Evolutionary conservation across 257 asterid species (phyloP), one percentile per base, ranked within the genome.

Genomic region (Solanum acaule): DNA sequence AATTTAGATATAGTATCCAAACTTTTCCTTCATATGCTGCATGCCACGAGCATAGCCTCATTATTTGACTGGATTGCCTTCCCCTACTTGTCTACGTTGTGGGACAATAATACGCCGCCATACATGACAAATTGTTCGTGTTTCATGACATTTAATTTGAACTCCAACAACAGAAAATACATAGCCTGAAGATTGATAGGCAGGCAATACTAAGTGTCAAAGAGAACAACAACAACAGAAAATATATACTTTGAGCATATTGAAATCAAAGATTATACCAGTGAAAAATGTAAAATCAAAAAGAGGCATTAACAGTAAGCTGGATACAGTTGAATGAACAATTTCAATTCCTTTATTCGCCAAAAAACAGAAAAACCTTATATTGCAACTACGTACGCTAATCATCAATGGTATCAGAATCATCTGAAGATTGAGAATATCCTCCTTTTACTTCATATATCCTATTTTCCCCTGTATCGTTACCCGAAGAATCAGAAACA

Each of bases 1-100:
- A 96, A 98, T 93, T 96, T 92, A 6, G 98, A 93, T 75, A 95
- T 63, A 27, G 98, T 86, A 82, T 93, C 97, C 87, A 96, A 90
- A 27, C 84, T 90, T 88, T 94, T 93, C 99, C 99, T 87, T 96
- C 99, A 34, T 93, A 96, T 9, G 98, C 98, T 31, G 33, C 33
- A 31, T 31, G 33, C 98, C 99, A 31, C 97, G 97, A 89, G 99
- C 99, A 93, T 96, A 13, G 20, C 56, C 56, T 46, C 56, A 14
- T 46, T 46, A 46, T 46, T 46, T 46, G 59, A 14, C 59, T 46
- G 59, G 56, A 46, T 14, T 46, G 59, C 59, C 59, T 46, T 46
- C 59, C 59, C 59, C 59, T 46, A 46, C 59, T 46, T 46, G 59
- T 46, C 59, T 46, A 46, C 7, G 59, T 46, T 46, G 59, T 46